phyloP scores from a whole-genome alignment of 495 filamentous ascomycete genomes.

The Aspergillus diversus region DNA sequence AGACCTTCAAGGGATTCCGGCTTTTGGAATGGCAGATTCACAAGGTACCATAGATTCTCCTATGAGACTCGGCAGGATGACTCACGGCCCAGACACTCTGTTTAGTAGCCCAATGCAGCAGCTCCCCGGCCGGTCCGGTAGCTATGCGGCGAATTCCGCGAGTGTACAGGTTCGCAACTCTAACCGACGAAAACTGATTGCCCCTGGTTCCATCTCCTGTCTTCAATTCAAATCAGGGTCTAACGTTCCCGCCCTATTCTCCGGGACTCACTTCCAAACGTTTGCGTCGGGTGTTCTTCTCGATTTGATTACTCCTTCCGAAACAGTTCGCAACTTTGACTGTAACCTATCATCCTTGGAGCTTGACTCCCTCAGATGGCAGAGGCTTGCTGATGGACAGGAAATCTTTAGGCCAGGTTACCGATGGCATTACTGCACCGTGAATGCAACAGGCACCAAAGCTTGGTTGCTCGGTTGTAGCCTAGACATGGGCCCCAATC shows the following conservation, averaged over 20 bases:
- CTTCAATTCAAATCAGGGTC: constrained; percentile 87
- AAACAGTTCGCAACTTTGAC: constrained; percentile 79
- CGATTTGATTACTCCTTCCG: constrained; percentile 91
- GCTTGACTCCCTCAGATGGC: constrained; percentile 84
- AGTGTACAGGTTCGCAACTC: constrained; percentile 80
- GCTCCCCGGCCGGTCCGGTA: constrained; percentile 60
- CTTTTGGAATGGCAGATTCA: constrained; percentile 74
- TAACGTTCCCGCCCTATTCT: constrained; percentile 82
- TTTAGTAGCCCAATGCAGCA: constrained; percentile 47
- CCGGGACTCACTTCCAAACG: constrained; percentile 91
- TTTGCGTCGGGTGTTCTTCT: constrained; percentile 91
- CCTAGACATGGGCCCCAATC: constrained; percentile 60
- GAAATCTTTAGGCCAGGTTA: constrained; percentile 88
- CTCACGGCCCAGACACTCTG: constrained; percentile 50
- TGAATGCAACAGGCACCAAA: constrained; percentile 90
- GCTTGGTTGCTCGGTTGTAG: constrained; percentile 95
- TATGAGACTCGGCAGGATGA: constrained; percentile 31
- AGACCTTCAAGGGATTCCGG: constrained; percentile 86
- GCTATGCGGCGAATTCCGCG: constrained; percentile 87
- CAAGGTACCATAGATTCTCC: constrained; percentile 63
- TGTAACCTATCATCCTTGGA: constrained; percentile 90
- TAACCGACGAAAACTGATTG: constrained; percentile 69
- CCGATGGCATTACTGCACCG: constrained; percentile 96
- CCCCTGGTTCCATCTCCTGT: constrained; percentile 87
- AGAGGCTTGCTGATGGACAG: constrained; percentile 87